Percentiles rank a stretch among this genome's conserved stretches.
phyloP scores from a whole-genome alignment of 345 rosid genomes.

The Eucalyptus lansdowneana region DNA sequence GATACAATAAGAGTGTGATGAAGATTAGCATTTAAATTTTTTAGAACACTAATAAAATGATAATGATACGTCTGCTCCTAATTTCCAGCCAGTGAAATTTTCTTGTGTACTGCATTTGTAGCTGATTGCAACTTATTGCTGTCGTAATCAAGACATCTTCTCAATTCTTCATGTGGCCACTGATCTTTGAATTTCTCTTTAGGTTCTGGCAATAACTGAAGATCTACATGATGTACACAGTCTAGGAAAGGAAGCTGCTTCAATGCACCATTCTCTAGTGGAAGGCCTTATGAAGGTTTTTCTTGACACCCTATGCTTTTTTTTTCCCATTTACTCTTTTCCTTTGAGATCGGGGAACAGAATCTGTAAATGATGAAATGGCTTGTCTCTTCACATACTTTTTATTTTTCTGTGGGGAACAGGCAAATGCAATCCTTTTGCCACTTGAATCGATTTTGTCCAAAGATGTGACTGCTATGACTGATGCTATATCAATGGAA shows the following conservation, averaged over 20 bases:
- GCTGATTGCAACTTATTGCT: not conserved
- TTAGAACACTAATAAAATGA: not conserved
- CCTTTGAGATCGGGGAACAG: not conserved
- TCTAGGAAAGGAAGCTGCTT: constrained; percentile 81
- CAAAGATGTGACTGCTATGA: constrained; percentile 79
- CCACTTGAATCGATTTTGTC: constrained; percentile 71
- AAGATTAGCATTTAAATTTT: not conserved
- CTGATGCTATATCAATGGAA: constrained; percentile 65
- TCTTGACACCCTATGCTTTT: not conserved
- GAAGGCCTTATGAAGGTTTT: constrained; percentile 77
- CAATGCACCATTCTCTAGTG: constrained; percentile 57
- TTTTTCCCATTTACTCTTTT: not conserved
- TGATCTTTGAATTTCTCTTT: constrained; percentile 6
- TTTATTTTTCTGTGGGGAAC: not conserved
- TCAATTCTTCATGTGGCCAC: not conserved
- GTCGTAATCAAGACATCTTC: not conserved
- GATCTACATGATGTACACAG: constrained; percentile 83
- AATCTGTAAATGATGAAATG: not conserved
- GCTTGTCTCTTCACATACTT: not conserved
- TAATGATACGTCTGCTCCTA: not conserved
- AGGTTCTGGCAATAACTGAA: constrained; percentile 87
- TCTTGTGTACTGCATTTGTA: not conserved
- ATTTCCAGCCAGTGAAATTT: not conserved
- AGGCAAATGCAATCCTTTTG: constrained; percentile 73
- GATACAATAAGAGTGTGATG: not conserved